phyloP scores from a whole-genome alignment of 345 rosid species.

The Rhodamnia argentea region DNA sequence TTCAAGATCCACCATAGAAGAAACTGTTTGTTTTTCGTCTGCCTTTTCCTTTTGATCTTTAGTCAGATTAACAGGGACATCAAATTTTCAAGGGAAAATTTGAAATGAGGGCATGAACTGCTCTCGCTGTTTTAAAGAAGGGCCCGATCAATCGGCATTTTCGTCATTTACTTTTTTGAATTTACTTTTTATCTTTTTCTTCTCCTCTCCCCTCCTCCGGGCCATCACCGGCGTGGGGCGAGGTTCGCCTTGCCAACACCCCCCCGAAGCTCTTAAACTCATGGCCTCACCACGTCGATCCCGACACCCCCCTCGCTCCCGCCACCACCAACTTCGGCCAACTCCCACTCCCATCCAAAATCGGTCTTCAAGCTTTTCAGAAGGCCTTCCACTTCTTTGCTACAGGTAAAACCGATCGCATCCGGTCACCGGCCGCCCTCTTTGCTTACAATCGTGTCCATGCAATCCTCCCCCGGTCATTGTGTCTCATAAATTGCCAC shows the following conservation, averaged over 20 bases:
- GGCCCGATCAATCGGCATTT: no score
- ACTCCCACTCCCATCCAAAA: constrained; percentile 38
- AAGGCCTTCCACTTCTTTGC: constrained; percentile 40
- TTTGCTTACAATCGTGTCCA: constrained; percentile 13
- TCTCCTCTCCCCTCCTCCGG: no score
- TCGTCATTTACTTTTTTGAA: no score
- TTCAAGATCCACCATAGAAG: no score
- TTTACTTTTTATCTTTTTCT: no score
- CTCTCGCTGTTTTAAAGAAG: no score
- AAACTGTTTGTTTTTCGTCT: no score
- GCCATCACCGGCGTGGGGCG: no score
- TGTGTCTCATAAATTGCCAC: constrained; percentile 38
- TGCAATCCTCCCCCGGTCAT: constrained; percentile 39
- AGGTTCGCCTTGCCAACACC: constrained; percentile 19
- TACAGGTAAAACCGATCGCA: constrained; percentile 38
- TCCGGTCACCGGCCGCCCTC: constrained; percentile 5
- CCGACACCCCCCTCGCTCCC: constrained; percentile 37
- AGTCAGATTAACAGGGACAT: no score
- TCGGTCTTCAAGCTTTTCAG: constrained; percentile 27
- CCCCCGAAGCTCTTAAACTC: constrained; percentile 33
- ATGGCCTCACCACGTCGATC: constrained; percentile 26
- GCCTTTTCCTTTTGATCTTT: no score
- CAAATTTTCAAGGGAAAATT: no score
- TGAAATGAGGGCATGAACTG: no score
- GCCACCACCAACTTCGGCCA: constrained; percentile 38